Evolutionary conservation across 164 flowering plant genomes (phyloP).

Genomic region (Stephania yunnanensis): DNA sequence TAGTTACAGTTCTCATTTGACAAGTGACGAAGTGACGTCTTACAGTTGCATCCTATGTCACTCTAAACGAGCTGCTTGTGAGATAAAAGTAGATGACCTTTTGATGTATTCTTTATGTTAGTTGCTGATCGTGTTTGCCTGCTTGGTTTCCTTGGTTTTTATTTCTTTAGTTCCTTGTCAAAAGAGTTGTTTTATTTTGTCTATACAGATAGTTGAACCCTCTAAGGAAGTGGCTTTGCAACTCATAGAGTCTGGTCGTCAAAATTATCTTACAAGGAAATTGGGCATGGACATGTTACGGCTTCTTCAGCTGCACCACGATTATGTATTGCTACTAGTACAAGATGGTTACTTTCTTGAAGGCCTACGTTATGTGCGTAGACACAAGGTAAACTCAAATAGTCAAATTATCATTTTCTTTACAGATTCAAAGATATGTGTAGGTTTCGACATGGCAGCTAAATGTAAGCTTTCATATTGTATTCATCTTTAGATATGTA

Average conservation of each 20-base stretch:
- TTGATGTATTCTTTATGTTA: background rate
- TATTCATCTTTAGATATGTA: too few species aligned
- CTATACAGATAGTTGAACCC: slow-evolving; percentile 77
- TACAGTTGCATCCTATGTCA: background rate
- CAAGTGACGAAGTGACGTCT: background rate
- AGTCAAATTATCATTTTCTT: background rate
- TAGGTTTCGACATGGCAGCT: background rate
- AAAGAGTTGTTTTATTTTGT: background rate
- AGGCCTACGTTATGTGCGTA: slow-evolving; percentile 82
- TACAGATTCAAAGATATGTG: background rate
- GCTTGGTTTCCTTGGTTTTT: background rate
- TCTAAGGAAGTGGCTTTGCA: slow-evolving; percentile 83
- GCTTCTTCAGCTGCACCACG: slow-evolving; percentile 75
- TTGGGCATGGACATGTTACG: slow-evolving; percentile 89
- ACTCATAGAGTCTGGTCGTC: too few species aligned
- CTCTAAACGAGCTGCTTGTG: background rate
- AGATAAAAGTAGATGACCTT: background rate
- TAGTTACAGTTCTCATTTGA: background rate
- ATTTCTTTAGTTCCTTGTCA: background rate
- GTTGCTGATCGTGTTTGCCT: background rate
- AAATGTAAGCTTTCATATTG: background rate
- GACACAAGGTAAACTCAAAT: slow-evolving; percentile 55
- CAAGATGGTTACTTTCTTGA: slow-evolving; percentile 95
- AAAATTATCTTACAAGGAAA: slow-evolving; percentile 31
- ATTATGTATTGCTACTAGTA: slow-evolving; percentile 65